These are phyloP conservation scores for Candida ortonii DNA, from an alignment of 805 yeast genomes.

Conservation along the genomic window DNA sequence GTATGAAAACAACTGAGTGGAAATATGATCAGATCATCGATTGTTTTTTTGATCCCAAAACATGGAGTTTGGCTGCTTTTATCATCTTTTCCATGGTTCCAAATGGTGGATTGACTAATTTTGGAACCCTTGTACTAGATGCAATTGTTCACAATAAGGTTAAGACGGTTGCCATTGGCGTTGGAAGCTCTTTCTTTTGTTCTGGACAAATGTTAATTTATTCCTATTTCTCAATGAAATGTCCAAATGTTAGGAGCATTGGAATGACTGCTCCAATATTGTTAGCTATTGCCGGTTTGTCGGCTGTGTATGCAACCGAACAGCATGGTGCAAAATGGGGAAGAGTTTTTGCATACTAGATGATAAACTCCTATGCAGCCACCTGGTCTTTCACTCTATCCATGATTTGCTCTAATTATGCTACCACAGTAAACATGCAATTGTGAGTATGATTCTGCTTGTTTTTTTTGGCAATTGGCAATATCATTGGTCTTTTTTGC, in stretches of 20 bases:
- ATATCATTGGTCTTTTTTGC: constrained; percentile 51
- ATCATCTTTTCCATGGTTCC: constrained; percentile 29
- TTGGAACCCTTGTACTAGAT: constrained; percentile 27
- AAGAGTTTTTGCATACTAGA: constrained; percentile 32
- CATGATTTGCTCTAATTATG: constrained; percentile 35
- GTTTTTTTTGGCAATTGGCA: constrained; percentile 53
- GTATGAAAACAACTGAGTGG: constrained; percentile 29
- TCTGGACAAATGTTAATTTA: constrained; percentile 24
- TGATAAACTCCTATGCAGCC: constrained; percentile 30
- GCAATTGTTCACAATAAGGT: constrained; percentile 18
- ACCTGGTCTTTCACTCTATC: constrained; percentile 29
- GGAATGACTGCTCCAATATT: constrained; percentile 25
- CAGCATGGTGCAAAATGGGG: constrained; percentile 29
- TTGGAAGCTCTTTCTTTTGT: constrained; percentile 25
- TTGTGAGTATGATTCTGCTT: constrained; percentile 42
- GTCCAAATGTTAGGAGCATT: constrained; percentile 20
- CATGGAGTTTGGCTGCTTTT: constrained; percentile 20
- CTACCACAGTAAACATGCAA: constrained; percentile 51
- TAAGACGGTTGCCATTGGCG: constrained; percentile 19
- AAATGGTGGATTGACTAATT: constrained; percentile 31
- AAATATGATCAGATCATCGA: constrained; percentile 24
- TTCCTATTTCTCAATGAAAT: constrained; percentile 14
- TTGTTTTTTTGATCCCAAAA: constrained; percentile 23
- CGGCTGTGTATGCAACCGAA: constrained; percentile 29
- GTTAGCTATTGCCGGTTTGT: constrained; percentile 26